These are phyloP conservation scores for Herpetomonas samuelpessoai DNA, from an alignment of 208 protist species.

Conservation along the genomic window DNA sequence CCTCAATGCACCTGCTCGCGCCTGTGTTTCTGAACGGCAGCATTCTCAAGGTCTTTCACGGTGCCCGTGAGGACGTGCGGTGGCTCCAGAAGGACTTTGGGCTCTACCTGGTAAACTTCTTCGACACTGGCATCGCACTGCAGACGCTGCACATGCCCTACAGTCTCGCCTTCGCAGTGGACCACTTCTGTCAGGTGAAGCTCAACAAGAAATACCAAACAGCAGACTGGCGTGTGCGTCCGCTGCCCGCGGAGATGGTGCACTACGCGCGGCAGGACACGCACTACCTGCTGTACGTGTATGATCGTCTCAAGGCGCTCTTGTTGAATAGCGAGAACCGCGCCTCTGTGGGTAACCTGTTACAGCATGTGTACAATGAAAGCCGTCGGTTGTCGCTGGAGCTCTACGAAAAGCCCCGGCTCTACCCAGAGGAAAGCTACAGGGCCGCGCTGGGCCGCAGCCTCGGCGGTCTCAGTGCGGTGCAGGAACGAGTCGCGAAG, in stretches of 20 bases:
- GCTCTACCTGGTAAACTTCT: conserved; percentile 98
- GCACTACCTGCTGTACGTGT: conserved; percentile 98
- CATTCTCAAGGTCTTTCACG: conserved; percentile 98
- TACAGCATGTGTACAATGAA: conserved; percentile 83
- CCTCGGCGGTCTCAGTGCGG: conserved; percentile 54
- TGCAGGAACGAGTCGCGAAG: conserved; percentile 60
- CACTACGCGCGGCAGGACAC: conserved; percentile 98
- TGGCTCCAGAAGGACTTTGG: conserved; percentile 99
- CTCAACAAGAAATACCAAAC: conserved; percentile 98
- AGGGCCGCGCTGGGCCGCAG: conserved; percentile 66
- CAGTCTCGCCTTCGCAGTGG: conserved; percentile 93
- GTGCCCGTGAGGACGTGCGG: conserved; percentile 94
- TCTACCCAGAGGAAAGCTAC: conserved; percentile 74
- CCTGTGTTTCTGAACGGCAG: conserved; percentile 88
- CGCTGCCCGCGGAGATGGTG: conserved; percentile 96
- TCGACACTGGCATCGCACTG: conserved; percentile 97
- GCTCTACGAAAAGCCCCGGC: conserved; percentile 91
- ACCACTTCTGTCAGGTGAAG: conserved; percentile 93
- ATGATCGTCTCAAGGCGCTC: conserved; percentile 88
- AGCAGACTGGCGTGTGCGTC: conserved; percentile 98
- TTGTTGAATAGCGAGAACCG: conserved; percentile 78
- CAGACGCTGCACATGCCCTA: conserved; percentile 90
- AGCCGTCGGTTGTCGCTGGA: conserved; percentile 82
- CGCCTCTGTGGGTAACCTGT: conserved; percentile 77
- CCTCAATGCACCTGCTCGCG: conserved; percentile 86